Conservation (phyloP, 2,329 filamentous ascomycete species). For the Ophiostoma sp. region DNA sequence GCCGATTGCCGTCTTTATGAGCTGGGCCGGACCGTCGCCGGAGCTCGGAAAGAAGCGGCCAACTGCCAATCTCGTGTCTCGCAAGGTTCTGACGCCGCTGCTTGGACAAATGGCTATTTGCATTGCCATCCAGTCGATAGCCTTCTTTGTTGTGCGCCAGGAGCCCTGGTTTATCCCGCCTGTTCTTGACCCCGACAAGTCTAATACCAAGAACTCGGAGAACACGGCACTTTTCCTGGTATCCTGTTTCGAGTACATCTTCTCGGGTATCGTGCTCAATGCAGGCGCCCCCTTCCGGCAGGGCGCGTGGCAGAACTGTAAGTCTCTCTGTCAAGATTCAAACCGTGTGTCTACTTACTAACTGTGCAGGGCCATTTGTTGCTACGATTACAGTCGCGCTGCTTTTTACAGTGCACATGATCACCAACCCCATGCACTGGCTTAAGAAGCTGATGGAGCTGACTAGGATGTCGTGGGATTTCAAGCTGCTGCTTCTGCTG, state of each 20-base stretch:
- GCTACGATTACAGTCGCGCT: slow-evolving; percentile 66
- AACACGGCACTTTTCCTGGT: slow-evolving; percentile 87
- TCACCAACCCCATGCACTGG: slow-evolving; percentile 66
- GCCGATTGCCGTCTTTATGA: slow-evolving; percentile 97
- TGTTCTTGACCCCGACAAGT: slow-evolving; percentile 67
- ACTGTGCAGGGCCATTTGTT: slow-evolving; percentile 68
- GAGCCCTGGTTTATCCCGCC: slow-evolving; percentile 88
- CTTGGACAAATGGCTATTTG: slow-evolving; percentile 83
- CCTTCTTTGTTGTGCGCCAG: slow-evolving; percentile 66
- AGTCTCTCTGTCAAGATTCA: slow-evolving; percentile 34
- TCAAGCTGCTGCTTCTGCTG: slow-evolving; percentile 65
- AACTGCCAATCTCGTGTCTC: slow-evolving; percentile 83
- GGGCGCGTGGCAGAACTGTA: slow-evolving; percentile 71
- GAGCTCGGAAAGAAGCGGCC: slow-evolving; percentile 76
- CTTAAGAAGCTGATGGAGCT: slow-evolving; percentile 76
- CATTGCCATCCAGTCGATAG: slow-evolving; percentile 68
- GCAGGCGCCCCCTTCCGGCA: slow-evolving; percentile 89
- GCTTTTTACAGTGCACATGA: slow-evolving; percentile 69
- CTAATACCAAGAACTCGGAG: slow-evolving; percentile 84
- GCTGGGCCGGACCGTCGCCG: slow-evolving; percentile 83
- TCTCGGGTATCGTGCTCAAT: slow-evolving; percentile 81
- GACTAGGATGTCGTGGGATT: slow-evolving; percentile 66
- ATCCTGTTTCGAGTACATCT: slow-evolving; percentile 91
- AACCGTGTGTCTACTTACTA: background rate
- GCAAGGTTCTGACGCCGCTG: slow-evolving; percentile 85